Evolutionary conservation across 163 green algal species (phyloP).

Genomic region (Trebouxiophyceae sp.): DNA sequence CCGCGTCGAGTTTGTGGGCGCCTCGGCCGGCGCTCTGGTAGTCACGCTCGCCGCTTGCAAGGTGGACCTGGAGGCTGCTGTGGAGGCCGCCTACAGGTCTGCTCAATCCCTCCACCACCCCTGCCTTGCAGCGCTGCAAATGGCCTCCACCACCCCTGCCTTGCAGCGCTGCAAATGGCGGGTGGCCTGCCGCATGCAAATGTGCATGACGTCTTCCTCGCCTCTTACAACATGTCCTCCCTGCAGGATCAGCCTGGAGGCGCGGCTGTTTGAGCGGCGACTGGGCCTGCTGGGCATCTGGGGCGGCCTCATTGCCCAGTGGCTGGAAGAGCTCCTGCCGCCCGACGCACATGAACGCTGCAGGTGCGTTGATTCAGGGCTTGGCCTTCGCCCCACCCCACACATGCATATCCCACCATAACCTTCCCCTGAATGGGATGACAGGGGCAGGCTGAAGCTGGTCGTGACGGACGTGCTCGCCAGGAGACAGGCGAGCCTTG

Average conservation of each 20-base stretch:
- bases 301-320: slow-evolving; percentile 36
- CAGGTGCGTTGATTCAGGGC: too few relatives aligned
- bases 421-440: too few relatives aligned
- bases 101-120: not conserved
- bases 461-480: slow-evolving; percentile 47
- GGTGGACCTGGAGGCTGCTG: slow-evolving; percentile 15
- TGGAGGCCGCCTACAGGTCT: slow-evolving; percentile 4
- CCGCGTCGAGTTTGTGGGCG: slow-evolving; percentile 28
- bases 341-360: slow-evolving; percentile 26
- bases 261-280: slow-evolving; percentile 30
- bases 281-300: slow-evolving; percentile 40
- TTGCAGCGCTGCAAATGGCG: slow-evolving; percentile 3
- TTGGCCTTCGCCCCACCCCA: too few relatives aligned
- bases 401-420: too few relatives aligned
- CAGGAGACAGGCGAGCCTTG: slow-evolving; percentile 29
- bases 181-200: slow-evolving; percentile 10
- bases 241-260: slow-evolving; percentile 25
- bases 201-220: too few relatives aligned
- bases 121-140: not conserved
- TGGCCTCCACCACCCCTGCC: not conserved
- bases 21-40: slow-evolving; percentile 35
- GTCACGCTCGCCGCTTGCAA: slow-evolving; percentile 37
- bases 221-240: slow-evolving; percentile 4
- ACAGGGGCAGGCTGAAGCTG: slow-evolving; percentile 37
- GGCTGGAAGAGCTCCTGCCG: slow-evolving; percentile 44